phyloP scores from a whole-genome alignment of 2,329 filamentous ascomycete species.

The Dothideomycetes sp. region DNA sequence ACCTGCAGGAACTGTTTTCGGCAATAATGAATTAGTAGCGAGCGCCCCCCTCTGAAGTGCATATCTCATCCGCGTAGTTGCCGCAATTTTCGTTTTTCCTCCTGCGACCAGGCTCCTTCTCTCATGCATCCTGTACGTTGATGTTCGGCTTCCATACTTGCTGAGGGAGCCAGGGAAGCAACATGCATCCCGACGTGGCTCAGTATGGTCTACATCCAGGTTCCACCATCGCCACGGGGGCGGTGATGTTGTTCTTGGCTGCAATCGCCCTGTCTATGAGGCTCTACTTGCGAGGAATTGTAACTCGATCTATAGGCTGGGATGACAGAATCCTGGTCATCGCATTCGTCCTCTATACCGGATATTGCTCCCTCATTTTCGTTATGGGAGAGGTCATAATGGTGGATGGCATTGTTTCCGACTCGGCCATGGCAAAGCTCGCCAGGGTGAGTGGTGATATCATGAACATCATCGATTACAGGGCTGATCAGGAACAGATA shows the following conservation, averaged over 20 bases:
- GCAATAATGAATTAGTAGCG: too few relatives aligned
- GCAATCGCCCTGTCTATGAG: constrained; percentile 12
- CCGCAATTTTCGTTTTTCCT: too few relatives aligned
- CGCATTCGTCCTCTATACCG: constrained; percentile 12
- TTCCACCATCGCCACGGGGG: not conserved
- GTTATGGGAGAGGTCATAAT: constrained; percentile 12
- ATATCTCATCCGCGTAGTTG: too few relatives aligned
- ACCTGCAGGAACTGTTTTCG: too few relatives aligned
- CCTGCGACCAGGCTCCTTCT: too few relatives aligned
- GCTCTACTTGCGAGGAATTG: constrained; percentile 13
- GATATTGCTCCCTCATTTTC: constrained; percentile 10
- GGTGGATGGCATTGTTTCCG: not conserved
- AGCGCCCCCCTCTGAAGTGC: too few relatives aligned
- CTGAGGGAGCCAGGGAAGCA: too few relatives aligned
- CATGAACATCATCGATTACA: not conserved
- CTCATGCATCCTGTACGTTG: too few relatives aligned
- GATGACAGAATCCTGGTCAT: constrained; percentile 14
- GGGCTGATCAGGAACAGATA: constrained; percentile 1
- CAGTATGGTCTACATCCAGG: constrained; percentile 5
- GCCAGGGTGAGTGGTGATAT: not conserved
- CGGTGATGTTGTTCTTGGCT: constrained; percentile 9
- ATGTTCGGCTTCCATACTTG: too few relatives aligned
- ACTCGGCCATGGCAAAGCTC: not conserved
- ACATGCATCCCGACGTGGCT: constrained; percentile 10
- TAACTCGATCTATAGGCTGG: constrained; percentile 13